phyloP scores from a whole-genome alignment of 2,329 filamentous ascomycete genomes.

The Diaporthe sp. region DNA sequence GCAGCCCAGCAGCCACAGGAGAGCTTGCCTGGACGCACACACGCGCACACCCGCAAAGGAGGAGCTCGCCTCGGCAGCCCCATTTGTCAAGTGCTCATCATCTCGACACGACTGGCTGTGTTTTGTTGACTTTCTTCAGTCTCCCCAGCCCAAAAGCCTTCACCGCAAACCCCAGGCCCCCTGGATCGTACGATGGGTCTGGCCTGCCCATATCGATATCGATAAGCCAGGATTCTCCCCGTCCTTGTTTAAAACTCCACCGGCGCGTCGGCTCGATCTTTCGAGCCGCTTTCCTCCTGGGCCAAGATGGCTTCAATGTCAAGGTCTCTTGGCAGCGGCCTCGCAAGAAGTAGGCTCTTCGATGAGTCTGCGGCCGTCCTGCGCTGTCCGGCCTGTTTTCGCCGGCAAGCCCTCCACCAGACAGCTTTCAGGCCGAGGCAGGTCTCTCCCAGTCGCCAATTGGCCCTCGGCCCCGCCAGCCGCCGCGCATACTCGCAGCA shows the following conservation, averaged over 20 bases:
- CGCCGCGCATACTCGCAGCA: constrained; percentile 56
- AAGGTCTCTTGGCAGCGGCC: constrained; percentile 40
- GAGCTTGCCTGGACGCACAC: not conserved
- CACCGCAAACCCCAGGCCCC: constrained; percentile 32
- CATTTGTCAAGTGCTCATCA: constrained; percentile 20
- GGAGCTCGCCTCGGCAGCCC: constrained; percentile 16
- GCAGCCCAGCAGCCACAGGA: not conserved
- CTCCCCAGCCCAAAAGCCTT: constrained; percentile 22
- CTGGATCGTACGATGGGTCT: constrained; percentile 40
- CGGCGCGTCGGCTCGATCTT: not conserved
- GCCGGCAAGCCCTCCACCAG: constrained; percentile 35
- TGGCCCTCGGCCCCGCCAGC: constrained; percentile 41
- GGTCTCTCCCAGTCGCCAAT: constrained; percentile 44
- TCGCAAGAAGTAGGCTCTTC: constrained; percentile 39
- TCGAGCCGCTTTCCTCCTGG: constrained; percentile 26
- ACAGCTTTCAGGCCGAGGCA: constrained; percentile 29
- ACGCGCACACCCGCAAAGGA: not conserved
- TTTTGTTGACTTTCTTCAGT: not conserved
- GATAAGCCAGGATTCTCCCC: constrained; percentile 40
- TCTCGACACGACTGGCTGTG: constrained; percentile 4
- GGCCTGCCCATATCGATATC: constrained; percentile 31
- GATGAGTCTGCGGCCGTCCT: constrained; percentile 36
- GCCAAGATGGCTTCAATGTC: constrained; percentile 41
- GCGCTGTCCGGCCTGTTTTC: constrained; percentile 40
- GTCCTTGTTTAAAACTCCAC: constrained; percentile 27